phyloP scores from a whole-genome alignment of 2,329 filamentous ascomycete species.

The Hawksworthiomyces lignivorus region DNA sequence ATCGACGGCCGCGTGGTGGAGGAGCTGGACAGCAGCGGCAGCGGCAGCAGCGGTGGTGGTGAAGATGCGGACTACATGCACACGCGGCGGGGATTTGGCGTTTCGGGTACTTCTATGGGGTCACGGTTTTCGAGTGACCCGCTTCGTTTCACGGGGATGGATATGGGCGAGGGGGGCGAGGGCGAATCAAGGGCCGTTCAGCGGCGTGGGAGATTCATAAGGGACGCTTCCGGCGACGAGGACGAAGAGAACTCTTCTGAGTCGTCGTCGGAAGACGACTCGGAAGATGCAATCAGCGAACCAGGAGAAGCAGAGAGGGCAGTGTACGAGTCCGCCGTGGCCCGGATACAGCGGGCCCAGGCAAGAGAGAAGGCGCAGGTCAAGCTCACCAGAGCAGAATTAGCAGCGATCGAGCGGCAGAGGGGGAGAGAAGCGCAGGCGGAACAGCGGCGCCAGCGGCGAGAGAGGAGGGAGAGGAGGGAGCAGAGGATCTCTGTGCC shows the following conservation, averaged over 20 bases:
- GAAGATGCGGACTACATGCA: constrained; percentile 28
- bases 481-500: constrained; percentile 44
- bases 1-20: constrained; percentile 47
- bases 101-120: constrained; percentile 1
- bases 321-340: constrained; percentile 69
- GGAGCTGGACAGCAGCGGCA: constrained; percentile 56
- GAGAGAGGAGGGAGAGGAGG: constrained; percentile 27
- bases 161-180: constrained; percentile 39
- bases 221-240: constrained; percentile 23
- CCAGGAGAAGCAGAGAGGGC: constrained; percentile 53
- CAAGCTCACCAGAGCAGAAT: constrained; percentile 69
- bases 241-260: constrained; percentile 20
- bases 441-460: constrained; percentile 21
- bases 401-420: constrained; percentile 68
- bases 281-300: constrained; percentile 33
- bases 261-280: constrained; percentile 32
- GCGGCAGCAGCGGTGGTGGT: constrained; percentile 46
- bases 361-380: constrained; percentile 71
- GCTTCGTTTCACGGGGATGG: constrained; percentile 52
- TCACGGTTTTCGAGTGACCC: constrained; percentile 49
- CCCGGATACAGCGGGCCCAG: constrained; percentile 71
- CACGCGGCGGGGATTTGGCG: constrained; percentile 1
- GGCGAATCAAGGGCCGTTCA: constrained; percentile 7
- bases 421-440: constrained; percentile 50
- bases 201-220: constrained; percentile 29